These are phyloP conservation scores for Fraxinus sp. DNA, from an alignment of 305 asterid genomes.

Conservation along the genomic window DNA sequence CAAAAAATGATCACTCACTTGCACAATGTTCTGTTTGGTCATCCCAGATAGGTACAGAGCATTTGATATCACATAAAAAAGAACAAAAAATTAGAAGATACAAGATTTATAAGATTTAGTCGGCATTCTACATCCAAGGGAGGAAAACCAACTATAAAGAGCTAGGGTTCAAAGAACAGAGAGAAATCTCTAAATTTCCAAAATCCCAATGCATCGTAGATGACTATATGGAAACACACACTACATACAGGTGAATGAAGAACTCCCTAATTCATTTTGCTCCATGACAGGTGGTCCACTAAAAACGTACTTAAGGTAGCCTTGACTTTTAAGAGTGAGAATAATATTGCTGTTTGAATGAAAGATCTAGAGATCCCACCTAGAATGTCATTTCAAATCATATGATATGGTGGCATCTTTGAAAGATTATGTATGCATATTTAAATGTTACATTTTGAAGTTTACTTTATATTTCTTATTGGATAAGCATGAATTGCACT, in stretches of 20 bases:
- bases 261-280: not conserved
- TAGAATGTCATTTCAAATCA: not conserved
- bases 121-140: not conserved
- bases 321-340: not conserved
- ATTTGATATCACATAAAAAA: not conserved
- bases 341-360: not conserved
- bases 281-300: not conserved
- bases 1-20: conserved; percentile 16
- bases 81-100: not conserved
- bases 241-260: not conserved
- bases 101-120: not conserved
- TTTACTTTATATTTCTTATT: not conserved
- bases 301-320: not conserved
- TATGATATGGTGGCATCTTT: not conserved
- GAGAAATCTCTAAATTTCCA: not conserved
- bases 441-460: not conserved
- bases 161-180: not conserved
- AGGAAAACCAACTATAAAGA: not conserved
- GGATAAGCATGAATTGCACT: not conserved
- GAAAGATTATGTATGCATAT: not conserved
- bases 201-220: not conserved
- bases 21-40: not conserved
- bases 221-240: not conserved
- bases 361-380: not conserved
- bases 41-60: not conserved